Base-by-base conservation (phyloP, 2,329 filamentous ascomycete species). In the Ophiostoma ips region DNA sequence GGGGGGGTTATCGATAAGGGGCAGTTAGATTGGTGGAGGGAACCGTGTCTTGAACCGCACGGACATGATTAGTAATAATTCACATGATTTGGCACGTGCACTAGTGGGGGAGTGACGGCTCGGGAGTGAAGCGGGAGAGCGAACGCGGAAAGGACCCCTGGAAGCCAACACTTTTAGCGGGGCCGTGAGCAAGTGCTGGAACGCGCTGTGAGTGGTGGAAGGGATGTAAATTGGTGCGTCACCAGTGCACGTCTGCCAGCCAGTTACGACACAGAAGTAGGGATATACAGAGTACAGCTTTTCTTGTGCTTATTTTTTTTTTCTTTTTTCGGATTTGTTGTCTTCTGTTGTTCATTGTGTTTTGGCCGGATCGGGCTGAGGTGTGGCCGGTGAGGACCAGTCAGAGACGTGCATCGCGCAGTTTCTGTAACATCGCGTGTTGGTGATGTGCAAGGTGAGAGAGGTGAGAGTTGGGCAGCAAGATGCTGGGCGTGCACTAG, bases 31-130 rank as follows among this genome's bases (percentile, higher is more conserved):
- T 21, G 31, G 19, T 21, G 31, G 19, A 15, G 15, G 44, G 37
- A 44, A 49, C 34, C 50, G 50, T 53, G 53, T 52, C 53, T 50
- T 45, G 19, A 44, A 36, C 19, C 15, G 46, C 30, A 37, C 37
- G 33, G 5, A 34, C 33, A 34, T 34, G 33, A 12, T 12, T n/a
- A n/a, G n/a, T n/a, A n/a, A n/a, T n/a, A n/a, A 34, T 34, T 6
- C 33, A 34, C 33, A 12, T 34, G 33, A 28, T 8, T 8, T 28
- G 24, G 24, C 33, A 34, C 33, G 33, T 34, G 33, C 11, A 15
- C 5, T 34, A 12, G 5, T n/a, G n/a, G n/a, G n/a, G n/a, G n/a
- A n/a, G n/a, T n/a, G n/a, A n/a, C n/a, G n/a, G n/a, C n/a, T n/a
- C n/a, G n/a, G 11, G 13, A 11, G 33, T 34, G 33, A 34, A 12